Evolutionary conservation across 176 grass and related monocot species (phyloP).

Genomic region (Carex scoparia): DNA sequence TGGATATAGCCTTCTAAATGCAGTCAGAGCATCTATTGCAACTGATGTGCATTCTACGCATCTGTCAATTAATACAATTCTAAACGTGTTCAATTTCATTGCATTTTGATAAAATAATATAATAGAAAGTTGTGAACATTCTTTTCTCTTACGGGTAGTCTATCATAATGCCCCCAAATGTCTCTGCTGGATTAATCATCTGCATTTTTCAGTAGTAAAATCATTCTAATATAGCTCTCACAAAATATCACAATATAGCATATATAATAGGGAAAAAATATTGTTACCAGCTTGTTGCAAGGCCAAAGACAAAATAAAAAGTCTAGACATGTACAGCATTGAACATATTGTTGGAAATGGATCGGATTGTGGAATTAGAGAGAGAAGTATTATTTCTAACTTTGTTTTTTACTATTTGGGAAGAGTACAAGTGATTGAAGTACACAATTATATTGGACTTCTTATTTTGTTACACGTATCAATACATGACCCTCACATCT

Average conservation of each 20-base stretch:
- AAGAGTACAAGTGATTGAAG: no score
- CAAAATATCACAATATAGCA: not conserved
- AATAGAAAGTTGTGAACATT: not conserved
- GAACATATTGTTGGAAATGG: no score
- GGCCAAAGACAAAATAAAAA: no score
- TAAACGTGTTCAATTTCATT: constrained; percentile 27
- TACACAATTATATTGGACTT: no score
- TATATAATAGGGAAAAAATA: no score
- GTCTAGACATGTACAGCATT: no score
- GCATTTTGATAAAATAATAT: constrained; percentile 6
- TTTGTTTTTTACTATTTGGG: no score
- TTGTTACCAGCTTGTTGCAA: no score
- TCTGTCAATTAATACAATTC: constrained; percentile 33
- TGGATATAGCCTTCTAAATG: constrained; percentile 81
- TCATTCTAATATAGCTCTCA: not conserved
- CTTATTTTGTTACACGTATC: no score
- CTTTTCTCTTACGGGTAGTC: constrained; percentile 89
- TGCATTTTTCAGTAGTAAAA: constrained; percentile 31
- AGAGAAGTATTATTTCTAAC: no score
- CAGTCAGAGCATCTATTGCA: constrained; percentile 69
- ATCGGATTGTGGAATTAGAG: no score
- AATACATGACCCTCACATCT: no score
- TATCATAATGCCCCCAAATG: constrained; percentile 85
- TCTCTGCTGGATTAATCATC: constrained; percentile 95
- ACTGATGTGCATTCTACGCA: constrained; percentile 96